Conservation (phyloP, 345 rosid genomes). For the Chamaenerion angustifolium region DNA sequence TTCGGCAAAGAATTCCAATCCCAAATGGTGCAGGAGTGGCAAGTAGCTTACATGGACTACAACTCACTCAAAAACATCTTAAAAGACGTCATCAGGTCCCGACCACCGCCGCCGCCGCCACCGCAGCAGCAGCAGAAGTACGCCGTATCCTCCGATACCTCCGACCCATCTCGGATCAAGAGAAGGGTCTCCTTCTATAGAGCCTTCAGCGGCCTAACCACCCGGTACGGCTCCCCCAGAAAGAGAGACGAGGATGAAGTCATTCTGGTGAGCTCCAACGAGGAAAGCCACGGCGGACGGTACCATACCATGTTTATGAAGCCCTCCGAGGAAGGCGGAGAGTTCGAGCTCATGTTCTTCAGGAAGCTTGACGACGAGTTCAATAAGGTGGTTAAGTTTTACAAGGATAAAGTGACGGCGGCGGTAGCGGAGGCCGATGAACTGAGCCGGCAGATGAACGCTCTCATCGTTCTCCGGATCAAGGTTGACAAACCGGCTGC, state of each 20-base stretch:
- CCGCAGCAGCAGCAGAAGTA: too few species aligned
- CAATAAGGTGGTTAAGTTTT: conserved; percentile 42
- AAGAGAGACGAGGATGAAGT: conserved; percentile 35
- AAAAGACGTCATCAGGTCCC: conserved; percentile 28
- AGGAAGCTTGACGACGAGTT: conserved; percentile 47
- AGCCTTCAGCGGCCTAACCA: conserved; percentile 63
- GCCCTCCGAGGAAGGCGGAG: conserved; percentile 40
- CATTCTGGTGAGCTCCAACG: conserved; percentile 26
- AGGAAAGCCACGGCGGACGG: conserved; percentile 8
- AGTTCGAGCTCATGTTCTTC: conserved; percentile 39
- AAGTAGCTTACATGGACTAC: conserved; percentile 73
- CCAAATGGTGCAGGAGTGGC: conserved; percentile 78
- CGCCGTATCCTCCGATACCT: background rate
- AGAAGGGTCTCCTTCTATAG: conserved; percentile 36
- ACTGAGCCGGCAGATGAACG: conserved; percentile 60
- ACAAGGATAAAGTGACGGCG: conserved; percentile 33
- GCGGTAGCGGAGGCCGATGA: conserved; percentile 51
- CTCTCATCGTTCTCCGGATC: conserved; percentile 54
- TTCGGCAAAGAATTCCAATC: conserved; percentile 62
- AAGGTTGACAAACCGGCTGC: conserved; percentile 35
- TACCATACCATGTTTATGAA: conserved; percentile 32
- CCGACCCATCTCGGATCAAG: conserved; percentile 9
- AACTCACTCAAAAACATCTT: conserved; percentile 34
- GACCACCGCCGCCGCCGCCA: conserved; percentile 5
- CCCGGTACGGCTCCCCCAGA: conserved; percentile 16